phyloP scores from a whole-genome alignment of 495 filamentous ascomycete genomes.

The Echria macrotheca region DNA sequence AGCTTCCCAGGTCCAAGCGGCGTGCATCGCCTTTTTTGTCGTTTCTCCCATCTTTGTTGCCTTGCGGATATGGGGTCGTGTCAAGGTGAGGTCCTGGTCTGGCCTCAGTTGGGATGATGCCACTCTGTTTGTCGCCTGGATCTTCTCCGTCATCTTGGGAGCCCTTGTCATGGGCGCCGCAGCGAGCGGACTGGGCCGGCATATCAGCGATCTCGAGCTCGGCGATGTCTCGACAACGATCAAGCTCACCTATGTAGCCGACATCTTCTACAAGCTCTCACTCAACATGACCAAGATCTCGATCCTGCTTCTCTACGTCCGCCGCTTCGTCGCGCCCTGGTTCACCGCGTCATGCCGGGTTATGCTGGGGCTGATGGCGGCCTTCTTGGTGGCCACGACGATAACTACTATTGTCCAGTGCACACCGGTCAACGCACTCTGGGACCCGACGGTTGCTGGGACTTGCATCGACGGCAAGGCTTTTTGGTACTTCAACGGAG shows the following conservation, averaged over 20 bases:
- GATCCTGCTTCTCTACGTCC: slow-evolving; percentile 31
- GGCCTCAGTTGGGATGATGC: slow-evolving; percentile 6
- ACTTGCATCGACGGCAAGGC: slow-evolving; percentile 43
- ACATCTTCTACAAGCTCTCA: slow-evolving; percentile 24
- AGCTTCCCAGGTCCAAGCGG: slow-evolving; percentile 11
- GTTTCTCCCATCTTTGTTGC: slow-evolving; percentile 5
- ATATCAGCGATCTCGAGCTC: background rate
- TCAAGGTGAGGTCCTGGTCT: slow-evolving; percentile 10
- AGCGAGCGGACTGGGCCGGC: background rate
- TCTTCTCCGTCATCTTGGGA: background rate
- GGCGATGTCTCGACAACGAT: background rate
- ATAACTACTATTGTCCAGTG: slow-evolving; percentile 25
- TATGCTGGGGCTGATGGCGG: slow-evolving; percentile 16
- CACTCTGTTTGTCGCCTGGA: background rate
- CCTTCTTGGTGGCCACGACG: slow-evolving; percentile 27
- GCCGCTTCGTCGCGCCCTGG: slow-evolving; percentile 29
- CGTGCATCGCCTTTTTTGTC: slow-evolving; percentile 11
- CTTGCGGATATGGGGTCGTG: slow-evolving; percentile 1
- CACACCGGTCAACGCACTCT: slow-evolving; percentile 43
- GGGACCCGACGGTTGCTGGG: slow-evolving; percentile 44
- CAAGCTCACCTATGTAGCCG: slow-evolving; percentile 2
- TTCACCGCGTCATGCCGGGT: slow-evolving; percentile 21
- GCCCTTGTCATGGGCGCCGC: slow-evolving; percentile 3
- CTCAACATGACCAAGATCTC: slow-evolving; percentile 31
- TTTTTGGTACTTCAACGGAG: slow-evolving; percentile 49